Base-by-base conservation (phyloP, 768 basidiomycete genomes). In the Sporobolomyces pararoseus region DNA sequence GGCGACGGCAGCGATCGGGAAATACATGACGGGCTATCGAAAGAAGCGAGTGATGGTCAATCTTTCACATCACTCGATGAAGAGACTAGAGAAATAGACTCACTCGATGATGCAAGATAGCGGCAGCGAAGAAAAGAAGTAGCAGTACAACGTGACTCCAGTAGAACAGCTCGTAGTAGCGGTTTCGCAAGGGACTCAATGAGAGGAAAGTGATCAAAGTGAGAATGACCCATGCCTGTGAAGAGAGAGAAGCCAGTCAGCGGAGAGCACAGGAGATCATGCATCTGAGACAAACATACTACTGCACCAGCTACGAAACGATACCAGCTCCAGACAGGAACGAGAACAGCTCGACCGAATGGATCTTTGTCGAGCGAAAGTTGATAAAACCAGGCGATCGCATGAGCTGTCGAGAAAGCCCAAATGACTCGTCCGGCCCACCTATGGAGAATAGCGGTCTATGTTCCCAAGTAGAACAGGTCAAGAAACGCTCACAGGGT, bases 351-450 rank as follows among this genome's bases (percentile, higher is more conserved):
- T 35, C 76, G 68, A 37, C 77, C 78, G 65, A 72, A 76, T 0
- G 77, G 77, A 63, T 73, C 81, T 67, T 78, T 80, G 67, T 90
- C 88, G 19, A 80, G 47, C 79, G 77, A 50, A 46, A 90, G 80
- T 76, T 90, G 87, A 9, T 87, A 82, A 65, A 85, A 86, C 89
- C 89, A 91, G 1, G 87, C 79, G 3, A 79, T 81, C 37, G 87
- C 85, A 77, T 91, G 89, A 4, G 85, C 72, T 4, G 83, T 78
- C 10, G 84, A 83, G 62, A 88, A 77, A 54, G 85, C 77, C 86
- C 87, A 91, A 27, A 89, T 83, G 50, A 90, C 79, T 61, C 88
- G 82, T 2, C 87, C 89, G 6, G 84, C 80, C 86, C 88, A 88
- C 32, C 84, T 84, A 78, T 90, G 89, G 10, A 89, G 80, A 79